Base-by-base conservation (phyloP, 441 rosid species). In the Corymbia citriodora region DNA sequence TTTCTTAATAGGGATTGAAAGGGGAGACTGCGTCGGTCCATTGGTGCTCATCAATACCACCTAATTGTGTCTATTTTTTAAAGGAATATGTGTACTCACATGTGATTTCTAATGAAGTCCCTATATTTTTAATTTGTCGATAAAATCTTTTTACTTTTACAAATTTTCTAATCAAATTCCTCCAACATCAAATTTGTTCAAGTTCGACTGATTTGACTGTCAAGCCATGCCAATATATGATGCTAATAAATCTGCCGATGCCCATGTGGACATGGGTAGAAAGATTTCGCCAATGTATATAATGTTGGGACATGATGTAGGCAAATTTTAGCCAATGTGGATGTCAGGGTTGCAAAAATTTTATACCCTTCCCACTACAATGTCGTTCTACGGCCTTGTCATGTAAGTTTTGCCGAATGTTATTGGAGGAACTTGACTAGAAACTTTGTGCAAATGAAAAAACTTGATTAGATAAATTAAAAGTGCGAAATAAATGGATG, bases 1-100 rank as follows among this genome's bases (percentile, higher is more conserved):
- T 19, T 2, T 45, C 82, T 72, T 72, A 72, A 72, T 19, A 48
- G 25, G 21, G 48, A 70, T 70, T 33, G 81, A 72, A 72, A 36
- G 82, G 3, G 13, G 8, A 72, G 0, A 40, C 0, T 36, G 12
- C 18, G 27, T 72, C 5, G 1, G 49, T 72, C 23, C 4, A 1
- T 33, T 15, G 18, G 19, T 2, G 36, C 70, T n/a, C 72, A 65
- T 10, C 36, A 2, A 65, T 65, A 65, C 36, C 72, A 65, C 18
- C n/a, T 14, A 65, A 10, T 7, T 19, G 16, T 68, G 40, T 18
- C 40, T 31, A 2, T n/a, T 31, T 31, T 31, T 11, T 40, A 40
- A 40, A 40, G 45, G 45, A 40, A 40, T 40, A 40, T 23, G 2
- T 72, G 21, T 36, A 72, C 8, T 72, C 10, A 0, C 82, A 36